Evolutionary conservation across 1,284 basidiomycete species (phyloP), one percentile per base, ranked within the genome.

Genomic region (Pseudomicrostroma phylloplanum): DNA sequence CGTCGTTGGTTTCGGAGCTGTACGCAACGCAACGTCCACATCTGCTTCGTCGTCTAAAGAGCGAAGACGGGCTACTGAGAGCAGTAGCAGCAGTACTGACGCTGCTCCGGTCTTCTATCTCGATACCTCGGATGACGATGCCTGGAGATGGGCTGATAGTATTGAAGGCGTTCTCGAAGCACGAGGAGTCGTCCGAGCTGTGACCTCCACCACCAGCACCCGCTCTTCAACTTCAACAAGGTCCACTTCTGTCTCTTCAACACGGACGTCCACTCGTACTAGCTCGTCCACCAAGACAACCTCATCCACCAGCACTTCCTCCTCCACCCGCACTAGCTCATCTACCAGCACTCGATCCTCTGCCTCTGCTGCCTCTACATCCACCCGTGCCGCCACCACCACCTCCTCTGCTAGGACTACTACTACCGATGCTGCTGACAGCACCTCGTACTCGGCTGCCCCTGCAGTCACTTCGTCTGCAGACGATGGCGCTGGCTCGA

Each of bases 1-100:
- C 56, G 64, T 81, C 25, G 65, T 74, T 26, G 73, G 71, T 0
- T 81, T 80, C 56, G 80, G 74, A 1, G 21, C 51, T 2, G 26
- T 55, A 75, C 17, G 58, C 57, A 8, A 15, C 19, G 8, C 26
- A 8, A 43, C 12, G 13, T 15, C 56, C 6, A 21, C 30, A 4
- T 8, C 55, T 15, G 15, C 4, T 6, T 6, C 56, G n/a, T 12
- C 54, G 9, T 15, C 15, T 12, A 36, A 17, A 19, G 17, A 54
- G 21, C 25, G 25, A 55, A 40, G 13, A 36, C 7, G 17, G n/a
- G n/a, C n/a, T 6, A 30, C 15, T 30, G 6, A 25, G 54, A 30
- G 7, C 7, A 36, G 30, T 9, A 36, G 4, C 30, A 36, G 30
- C 30, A 36, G 2, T 7, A 26, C 23, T 19, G 15, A 11, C 53